These are phyloP conservation scores for Phytophthora pisi DNA, from an alignment of 352 stramenopile species.

Conservation along the genomic window DNA sequence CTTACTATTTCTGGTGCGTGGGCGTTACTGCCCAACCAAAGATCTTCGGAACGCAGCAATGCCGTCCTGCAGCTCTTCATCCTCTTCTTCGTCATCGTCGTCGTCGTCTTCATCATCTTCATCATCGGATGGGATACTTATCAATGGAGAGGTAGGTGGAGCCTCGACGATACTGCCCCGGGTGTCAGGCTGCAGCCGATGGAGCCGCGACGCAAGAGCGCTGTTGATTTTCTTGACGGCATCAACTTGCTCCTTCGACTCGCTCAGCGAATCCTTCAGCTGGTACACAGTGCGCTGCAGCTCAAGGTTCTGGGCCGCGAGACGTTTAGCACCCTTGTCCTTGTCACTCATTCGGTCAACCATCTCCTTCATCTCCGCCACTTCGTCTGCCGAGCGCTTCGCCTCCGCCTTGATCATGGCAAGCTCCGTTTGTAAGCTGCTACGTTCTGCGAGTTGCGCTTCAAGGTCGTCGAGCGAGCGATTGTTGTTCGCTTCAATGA, in stretches of 20 bases:
- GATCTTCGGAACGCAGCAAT: constrained; percentile 51
- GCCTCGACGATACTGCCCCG: constrained; percentile 61
- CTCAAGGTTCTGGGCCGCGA: constrained; percentile 68
- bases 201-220: constrained; percentile 69
- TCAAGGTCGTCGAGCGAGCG: constrained; percentile 59
- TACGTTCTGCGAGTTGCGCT: constrained; percentile 63
- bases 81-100: constrained; percentile 48
- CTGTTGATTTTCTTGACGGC: constrained; percentile 80
- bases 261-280: constrained; percentile 72
- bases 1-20: constrained; percentile 6
- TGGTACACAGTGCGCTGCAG: constrained; percentile 77
- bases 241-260: constrained; percentile 71
- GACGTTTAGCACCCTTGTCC: constrained; percentile 61
- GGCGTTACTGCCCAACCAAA: constrained; percentile 25
- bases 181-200: constrained; percentile 56
- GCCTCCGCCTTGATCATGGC: constrained; percentile 55
- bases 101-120: constrained; percentile 54
- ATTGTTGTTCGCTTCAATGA: constrained; percentile 61
- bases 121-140: constrained; percentile 50
- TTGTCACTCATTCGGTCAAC: constrained; percentile 69
- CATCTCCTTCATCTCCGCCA: constrained; percentile 64
- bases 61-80: constrained; percentile 42
- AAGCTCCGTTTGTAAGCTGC: constrained; percentile 58
- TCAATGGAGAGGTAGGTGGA: constrained; percentile 41
- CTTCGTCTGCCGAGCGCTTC: constrained; percentile 58